These are phyloP conservation scores for Mycena leptocephala DNA, from an alignment of 768 basidiomycete genomes.

Conservation along the genomic window DNA sequence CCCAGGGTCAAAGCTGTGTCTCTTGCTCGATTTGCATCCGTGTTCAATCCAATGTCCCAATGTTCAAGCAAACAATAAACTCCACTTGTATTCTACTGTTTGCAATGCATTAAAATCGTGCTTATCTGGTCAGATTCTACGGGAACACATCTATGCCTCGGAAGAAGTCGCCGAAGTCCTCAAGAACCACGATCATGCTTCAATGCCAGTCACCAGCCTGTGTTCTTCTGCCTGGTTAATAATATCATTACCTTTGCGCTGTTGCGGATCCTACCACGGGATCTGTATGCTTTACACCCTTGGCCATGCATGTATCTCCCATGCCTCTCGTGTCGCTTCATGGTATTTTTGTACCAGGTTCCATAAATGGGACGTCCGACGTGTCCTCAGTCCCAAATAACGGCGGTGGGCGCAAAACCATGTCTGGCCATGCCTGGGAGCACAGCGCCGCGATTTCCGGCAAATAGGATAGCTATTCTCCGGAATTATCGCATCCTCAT, in stretches of 20 bases:
- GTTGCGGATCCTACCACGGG: slow-evolving; percentile 16
- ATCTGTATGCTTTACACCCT: background rate
- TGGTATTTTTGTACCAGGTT: no score
- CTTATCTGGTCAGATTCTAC: background rate
- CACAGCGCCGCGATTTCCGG: slow-evolving; percentile 1
- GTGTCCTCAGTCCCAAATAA: background rate
- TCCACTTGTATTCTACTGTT: no score
- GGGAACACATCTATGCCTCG: background rate
- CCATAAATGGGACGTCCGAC: background rate
- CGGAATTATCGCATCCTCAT: slow-evolving; percentile 1
- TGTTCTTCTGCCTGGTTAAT: background rate
- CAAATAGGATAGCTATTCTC: background rate
- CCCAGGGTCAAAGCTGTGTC: background rate
- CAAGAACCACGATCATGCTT: background rate
- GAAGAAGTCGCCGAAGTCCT: background rate
- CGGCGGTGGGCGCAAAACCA: background rate
- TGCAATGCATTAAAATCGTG: background rate
- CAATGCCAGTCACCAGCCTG: background rate
- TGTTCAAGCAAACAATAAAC: background rate
- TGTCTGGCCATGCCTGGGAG: background rate
- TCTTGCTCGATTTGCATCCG: background rate
- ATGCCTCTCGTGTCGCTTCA: background rate
- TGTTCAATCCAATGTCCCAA: no score
- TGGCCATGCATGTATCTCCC: background rate
- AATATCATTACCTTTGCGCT: background rate